Evolutionary conservation across 768 basidiomycete genomes (phyloP), one percentile per base, ranked within the genome.

Genomic region (Leccinum incarnatum): DNA sequence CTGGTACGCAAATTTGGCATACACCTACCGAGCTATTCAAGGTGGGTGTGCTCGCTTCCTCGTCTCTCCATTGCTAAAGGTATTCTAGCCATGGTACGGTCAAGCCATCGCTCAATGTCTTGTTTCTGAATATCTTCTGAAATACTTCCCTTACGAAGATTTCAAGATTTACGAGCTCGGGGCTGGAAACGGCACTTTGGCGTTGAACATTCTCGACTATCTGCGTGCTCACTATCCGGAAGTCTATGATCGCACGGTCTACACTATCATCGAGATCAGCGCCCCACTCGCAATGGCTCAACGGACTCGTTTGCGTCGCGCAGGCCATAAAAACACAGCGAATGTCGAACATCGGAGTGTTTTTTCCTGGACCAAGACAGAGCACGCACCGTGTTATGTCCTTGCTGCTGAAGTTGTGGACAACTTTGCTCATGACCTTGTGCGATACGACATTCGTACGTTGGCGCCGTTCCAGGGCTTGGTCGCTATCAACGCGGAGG

Each of bases 11-110:
- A 75, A 77, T 99, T 55, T 99, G 97, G 97, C 97, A 99, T 74
- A 99, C 97, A 2, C 97, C 97, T 1, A 96, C 94, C 0, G 97
- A 98, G 69, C 74, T 99, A 30, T 98, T 99, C 80, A 94, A 95
- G 85, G 97, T 95, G 57, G 34, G 57, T 23, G 27, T 32, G 9
- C 30, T 50, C 52, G 37, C 27, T 49, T 40, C 37, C 5, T 48
- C 9, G 5, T 32, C 21, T 10, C 36, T 53, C 54, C 47, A 23
- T 29, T 21, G 21, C 64, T 72, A 12, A 63, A 42, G 54, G 9
- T 57, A 50, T 51, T 51, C 21, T 46, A 99, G 96, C 97, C 96
- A 11, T 92, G 89, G 83, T 99, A 96, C 68, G 96, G 94, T 25
- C 88, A 87, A 69, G 89, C 95, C 45, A 85, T 98, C 53, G 93